Percentiles rank a stretch among this genome's conserved stretches.
Evolutionary conservation across 2,329 filamentous ascomycete species (phyloP).

Genomic region (Aspergillus pseudoviridinutans): DNA sequence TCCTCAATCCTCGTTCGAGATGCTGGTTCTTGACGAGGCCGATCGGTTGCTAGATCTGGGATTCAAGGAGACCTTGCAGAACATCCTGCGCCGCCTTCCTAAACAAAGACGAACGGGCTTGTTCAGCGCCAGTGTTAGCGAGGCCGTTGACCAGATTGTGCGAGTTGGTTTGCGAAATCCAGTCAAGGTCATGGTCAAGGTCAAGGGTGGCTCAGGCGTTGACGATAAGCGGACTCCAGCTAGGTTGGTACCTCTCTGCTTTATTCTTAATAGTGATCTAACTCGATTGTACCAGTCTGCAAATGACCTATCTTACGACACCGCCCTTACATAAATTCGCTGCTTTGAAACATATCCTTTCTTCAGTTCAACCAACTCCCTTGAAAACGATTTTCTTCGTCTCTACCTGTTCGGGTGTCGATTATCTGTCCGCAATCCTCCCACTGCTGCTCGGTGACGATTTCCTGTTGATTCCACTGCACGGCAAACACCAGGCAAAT

Average conservation of each 20-base stretch:
- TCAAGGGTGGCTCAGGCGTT: conserved; percentile 69
- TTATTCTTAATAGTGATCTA: conserved; percentile 4
- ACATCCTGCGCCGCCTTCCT: conserved; percentile 75
- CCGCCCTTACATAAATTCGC: conserved; percentile 78
- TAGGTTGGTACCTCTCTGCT: conserved; percentile 39
- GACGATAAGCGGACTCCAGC: conserved; percentile 87
- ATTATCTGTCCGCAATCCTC: conserved; percentile 84
- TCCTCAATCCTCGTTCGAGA: conserved; percentile 83
- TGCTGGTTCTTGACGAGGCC: conserved; percentile 89
- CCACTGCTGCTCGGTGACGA: conserved; percentile 63
- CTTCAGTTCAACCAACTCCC: conserved; percentile 66
- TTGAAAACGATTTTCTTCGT: conserved; percentile 88
- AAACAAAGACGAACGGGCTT: conserved; percentile 92
- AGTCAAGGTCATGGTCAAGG: conserved; percentile 89
- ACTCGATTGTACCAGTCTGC: conserved; percentile 52
- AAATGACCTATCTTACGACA: conserved; percentile 78
- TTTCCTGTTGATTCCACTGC: conserved; percentile 74
- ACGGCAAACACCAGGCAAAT: conserved; percentile 86
- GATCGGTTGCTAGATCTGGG: conserved; percentile 89
- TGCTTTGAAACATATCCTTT: conserved; percentile 66
- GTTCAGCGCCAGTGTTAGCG: conserved; percentile 93
- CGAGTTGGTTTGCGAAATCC: conserved; percentile 89
- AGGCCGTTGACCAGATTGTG: conserved; percentile 90
- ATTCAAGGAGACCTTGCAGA: conserved; percentile 86
- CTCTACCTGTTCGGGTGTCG: conserved; percentile 89